These are phyloP conservation scores for Hyaloscypha variabilis DNA, from an alignment of 495 filamentous ascomycete genomes.

Conservation along the genomic window DNA sequence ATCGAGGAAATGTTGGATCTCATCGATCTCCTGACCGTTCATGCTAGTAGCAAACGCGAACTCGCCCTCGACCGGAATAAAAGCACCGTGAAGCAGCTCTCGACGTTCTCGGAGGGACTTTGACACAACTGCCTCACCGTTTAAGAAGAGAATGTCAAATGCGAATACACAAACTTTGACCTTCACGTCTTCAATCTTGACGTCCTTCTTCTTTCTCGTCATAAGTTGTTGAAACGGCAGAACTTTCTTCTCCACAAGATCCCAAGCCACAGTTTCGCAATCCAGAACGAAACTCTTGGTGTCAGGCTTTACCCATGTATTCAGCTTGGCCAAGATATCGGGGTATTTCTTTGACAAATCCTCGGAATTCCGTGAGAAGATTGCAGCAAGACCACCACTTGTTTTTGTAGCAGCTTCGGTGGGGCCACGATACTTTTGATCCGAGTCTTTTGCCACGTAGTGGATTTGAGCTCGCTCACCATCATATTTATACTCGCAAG, in stretches of 20 bases:
- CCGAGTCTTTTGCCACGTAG: conserved; percentile 84
- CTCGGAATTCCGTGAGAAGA: conserved; percentile 96
- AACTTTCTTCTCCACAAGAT: conserved; percentile 87
- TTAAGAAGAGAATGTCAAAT: conserved; percentile 92
- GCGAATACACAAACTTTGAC: conserved; percentile 98
- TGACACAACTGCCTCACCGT: conserved; percentile 87
- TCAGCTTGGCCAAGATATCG: conserved; percentile 85
- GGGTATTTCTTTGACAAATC: conserved; percentile 97
- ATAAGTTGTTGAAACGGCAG: conserved; percentile 96
- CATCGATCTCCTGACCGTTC: conserved; percentile 86
- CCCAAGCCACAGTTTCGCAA: conserved; percentile 99
- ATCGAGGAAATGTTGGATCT: conserved; percentile 89
- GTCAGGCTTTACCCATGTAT: conserved; percentile 84
- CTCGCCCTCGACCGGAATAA: conserved; percentile 79
- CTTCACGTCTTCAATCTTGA: conserved; percentile 95
- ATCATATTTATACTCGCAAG: conserved; percentile 99
- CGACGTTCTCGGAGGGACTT: conserved; percentile 86
- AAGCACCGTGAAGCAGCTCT: conserved; percentile 72
- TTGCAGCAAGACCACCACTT: conserved; percentile 71
- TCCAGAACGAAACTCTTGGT: conserved; percentile 95
- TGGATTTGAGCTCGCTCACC: conserved; percentile 97
- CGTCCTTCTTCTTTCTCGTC: conserved; percentile 97
- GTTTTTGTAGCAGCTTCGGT: conserved; percentile 57
- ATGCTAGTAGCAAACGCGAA: conserved; percentile 89
- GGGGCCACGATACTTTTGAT: conserved; percentile 60